Base-by-base conservation (phyloP, 179 eudicot species). In the Actinidia arguta region DNA sequence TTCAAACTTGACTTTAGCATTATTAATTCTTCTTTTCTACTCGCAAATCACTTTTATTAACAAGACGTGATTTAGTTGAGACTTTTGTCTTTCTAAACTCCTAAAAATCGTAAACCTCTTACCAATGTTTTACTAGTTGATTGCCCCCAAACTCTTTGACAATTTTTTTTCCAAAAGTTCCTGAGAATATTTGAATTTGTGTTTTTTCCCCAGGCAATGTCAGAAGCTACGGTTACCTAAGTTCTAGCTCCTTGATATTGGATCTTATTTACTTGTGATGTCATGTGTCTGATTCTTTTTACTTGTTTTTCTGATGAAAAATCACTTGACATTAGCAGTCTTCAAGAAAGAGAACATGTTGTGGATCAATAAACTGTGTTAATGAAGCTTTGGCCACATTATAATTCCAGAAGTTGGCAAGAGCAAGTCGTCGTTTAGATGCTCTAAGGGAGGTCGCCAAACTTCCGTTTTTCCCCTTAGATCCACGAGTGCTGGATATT, bases 401-500 rank as follows among this genome's bases (percentile, higher is more conserved):
- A 82, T 90, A 92, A 22, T 87, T 96, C 85, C 94, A 91, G 55
- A 94, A 86, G 78, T 89, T 86, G 74, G 92, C 91, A 72, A 92
- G 90, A 80, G 85, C 78, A 64, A 92, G 95, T 47, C 91, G 79
- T 64, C 82, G 91, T 82, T 25, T 92, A 86, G 99, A 96, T 86
- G 97, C 95, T 44, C 76, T 96, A 77, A 89, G 93, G 85, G 99
- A 93, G 89, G 88, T 95, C 22, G 88, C 95, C 54, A 93, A 86
- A 85, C 94, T 96, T 84, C 91, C 95, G 4, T 96, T 96, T 83
- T 98, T 96, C 82, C 99, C 99, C 55, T 83, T 96, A 27, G 98
- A 95, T 88, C 98, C 98, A 71, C 91, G 95, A 44, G 62, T 93
- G 14, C 90, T 93, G 18, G 92, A 94, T 88, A 74, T 85, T 10